These are phyloP conservation scores for Saitoella complicata DNA, from an alignment of 805 yeast genomes.

Conservation along the genomic window DNA sequence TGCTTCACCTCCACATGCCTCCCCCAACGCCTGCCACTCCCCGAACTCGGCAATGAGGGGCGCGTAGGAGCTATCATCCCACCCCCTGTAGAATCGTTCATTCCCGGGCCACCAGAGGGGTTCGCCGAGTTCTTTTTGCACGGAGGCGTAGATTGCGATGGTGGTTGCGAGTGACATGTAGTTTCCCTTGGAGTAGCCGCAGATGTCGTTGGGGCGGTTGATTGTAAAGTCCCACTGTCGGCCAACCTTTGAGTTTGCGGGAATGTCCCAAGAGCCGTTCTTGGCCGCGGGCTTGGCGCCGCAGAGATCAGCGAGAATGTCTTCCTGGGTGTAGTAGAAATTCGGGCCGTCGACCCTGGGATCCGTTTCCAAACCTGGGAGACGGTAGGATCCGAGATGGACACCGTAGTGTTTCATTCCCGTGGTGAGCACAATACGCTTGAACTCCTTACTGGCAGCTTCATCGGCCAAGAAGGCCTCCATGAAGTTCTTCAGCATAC, in stretches of 20 bases:
- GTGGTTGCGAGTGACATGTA: background rate
- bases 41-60: background rate
- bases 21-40: background rate
- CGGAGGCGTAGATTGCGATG: background rate
- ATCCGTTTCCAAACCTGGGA: no score
- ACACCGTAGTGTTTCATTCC: no score
- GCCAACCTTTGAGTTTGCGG: no score
- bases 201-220: slow-evolving; percentile 1
- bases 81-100: background rate
- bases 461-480: no score
- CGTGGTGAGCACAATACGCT: no score
- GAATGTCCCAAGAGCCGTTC: no score
- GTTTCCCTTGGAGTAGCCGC: background rate
- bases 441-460: no score
- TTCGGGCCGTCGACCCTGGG: background rate
- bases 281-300: background rate
- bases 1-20: background rate
- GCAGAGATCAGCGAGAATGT: background rate
- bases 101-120: slow-evolving; percentile 1
- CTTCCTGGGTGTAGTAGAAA: background rate
- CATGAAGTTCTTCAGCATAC: no score
- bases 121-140: background rate
- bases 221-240: background rate
- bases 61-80: background rate
- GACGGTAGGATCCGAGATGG: no score